Base-by-base conservation (phyloP, 2,329 filamentous ascomycete species). In the Calonectria hawksworthii region DNA sequence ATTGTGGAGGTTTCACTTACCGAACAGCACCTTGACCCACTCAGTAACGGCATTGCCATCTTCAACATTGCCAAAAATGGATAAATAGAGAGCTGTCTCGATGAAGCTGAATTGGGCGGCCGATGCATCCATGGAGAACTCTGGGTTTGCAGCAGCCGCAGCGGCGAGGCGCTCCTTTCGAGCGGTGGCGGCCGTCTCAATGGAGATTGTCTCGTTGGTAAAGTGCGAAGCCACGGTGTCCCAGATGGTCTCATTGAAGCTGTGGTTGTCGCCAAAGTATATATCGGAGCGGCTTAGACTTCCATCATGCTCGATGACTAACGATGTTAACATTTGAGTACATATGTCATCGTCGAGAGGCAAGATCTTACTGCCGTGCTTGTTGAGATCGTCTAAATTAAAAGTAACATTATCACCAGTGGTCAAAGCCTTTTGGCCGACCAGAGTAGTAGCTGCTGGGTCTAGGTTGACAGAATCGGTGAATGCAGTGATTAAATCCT, bases 191-290 rank as follows among this genome's bases (percentile, higher is more conserved):
- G 78, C 78, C 3, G 70, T 76, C 44, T 70, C 23, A 21, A 80
- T 79, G 10, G 78, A 80, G 26, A 80, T 80, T 18, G 72, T 80
- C 34, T 76, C 70, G 0, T 73, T 75, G 44, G 44, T 50, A n/a
- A 80, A 80, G 30, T 80, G 78, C 5, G 78, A 70, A 4, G 70
- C 67, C 2, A 77, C 76, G 1, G 61, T 14, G 1, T 61, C 50
- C 78, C 78, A 80, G 54, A 80, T 78, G 38, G 77, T 78, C 70
- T 79, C 30, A 34, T 79, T 79, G 68, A 79, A 79, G 41, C 76
- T 79, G 30, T 74, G 51, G 28, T 80, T 80, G 1, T 80, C 78
- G 41, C 78, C 78, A 23, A 80, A 78, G 64, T 73, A 76, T 30
- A 76, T 32, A 2, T 80, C 78, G 26, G 34, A 67, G 13, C 78